phyloP scores from a whole-genome alignment of 768 basidiomycete genomes.

The Hygrophoropsis aurantiaca region DNA sequence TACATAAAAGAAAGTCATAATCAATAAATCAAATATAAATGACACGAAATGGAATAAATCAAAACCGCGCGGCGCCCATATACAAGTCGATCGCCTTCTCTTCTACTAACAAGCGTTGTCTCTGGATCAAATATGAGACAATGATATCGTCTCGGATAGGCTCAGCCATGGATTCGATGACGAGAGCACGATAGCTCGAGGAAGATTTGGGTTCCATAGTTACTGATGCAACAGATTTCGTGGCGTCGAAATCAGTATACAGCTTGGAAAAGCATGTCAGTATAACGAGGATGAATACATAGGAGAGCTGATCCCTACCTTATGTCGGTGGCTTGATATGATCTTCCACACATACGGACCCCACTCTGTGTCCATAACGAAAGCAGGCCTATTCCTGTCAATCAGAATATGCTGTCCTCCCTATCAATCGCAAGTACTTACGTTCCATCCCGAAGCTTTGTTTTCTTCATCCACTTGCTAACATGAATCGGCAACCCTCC shows the following conservation, averaged over 20 bases:
- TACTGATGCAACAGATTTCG: conserved; percentile 21
- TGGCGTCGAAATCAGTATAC: conserved; percentile 21
- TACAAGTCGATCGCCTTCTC: conserved; percentile 24
- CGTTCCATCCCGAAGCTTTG: conserved; percentile 21
- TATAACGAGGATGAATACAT: background rate
- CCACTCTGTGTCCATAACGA: conserved; percentile 18
- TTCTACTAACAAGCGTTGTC: conserved; percentile 22
- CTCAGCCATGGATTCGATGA: conserved; percentile 21
- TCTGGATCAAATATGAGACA: conserved; percentile 26
- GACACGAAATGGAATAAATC: too few relatives aligned
- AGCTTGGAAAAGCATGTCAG: conserved; percentile 10
- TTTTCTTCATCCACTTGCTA: conserved; percentile 27
- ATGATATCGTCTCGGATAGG: conserved; percentile 29
- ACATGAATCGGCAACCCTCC: conserved; percentile 10
- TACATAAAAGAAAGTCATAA: too few relatives aligned
- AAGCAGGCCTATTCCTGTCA: conserved; percentile 11
- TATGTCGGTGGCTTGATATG: conserved; percentile 19
- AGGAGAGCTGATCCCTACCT: conserved; percentile 8
- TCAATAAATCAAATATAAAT: too few relatives aligned
- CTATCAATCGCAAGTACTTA: conserved; percentile 12
- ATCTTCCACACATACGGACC: conserved; percentile 27
- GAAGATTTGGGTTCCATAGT: conserved; percentile 9
- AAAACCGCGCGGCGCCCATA: conserved; percentile 9
- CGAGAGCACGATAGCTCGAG: conserved; percentile 15
- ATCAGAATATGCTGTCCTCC: background rate